Base-by-base conservation (phyloP, 2,329 filamentous ascomycete genomes). In the Cercospora zeina region DNA sequence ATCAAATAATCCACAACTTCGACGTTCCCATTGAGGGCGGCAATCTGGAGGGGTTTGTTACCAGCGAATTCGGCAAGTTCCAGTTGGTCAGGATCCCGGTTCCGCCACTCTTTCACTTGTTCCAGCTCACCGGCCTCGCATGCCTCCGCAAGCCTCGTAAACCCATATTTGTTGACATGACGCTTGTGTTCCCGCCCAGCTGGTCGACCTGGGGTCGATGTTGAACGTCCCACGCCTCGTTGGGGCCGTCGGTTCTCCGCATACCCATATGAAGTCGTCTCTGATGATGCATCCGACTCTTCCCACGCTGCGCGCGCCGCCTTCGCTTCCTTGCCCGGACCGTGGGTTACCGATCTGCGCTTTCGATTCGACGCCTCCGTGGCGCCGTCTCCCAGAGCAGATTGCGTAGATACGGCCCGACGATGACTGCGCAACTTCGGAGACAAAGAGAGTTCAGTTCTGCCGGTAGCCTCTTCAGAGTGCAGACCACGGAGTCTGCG, bases 21-120 rank as follows among this genome's bases (percentile, higher is more conserved):
- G 33, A 88, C 87, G 74, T 88, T 90, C 6, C 95, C 95, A 72
- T 95, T 89, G 62, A 99, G 82, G 33, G 93, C 87, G 34, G 95
- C 93, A 67, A 96, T 95, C 75, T 99, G 95, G 34, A 99, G 81
- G 24, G 95, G 95, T 0, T 93, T 96, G 71, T 97, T 97, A n/a
- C 91, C 91, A 13, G 95, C 95, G 73, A 96, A 96, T 73, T 99
- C 95, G 24, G 90, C 87, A 62, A 93, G 85, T 69, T 99, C 90
- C 58, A 97, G 77, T 75, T 97, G 92, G 65, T 96, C 90, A 0
- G 91, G 92, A 19, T 92, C 85, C 73, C 96, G 90, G 8, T 84
- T 81, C 33, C 92, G 83, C 65, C 90, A 85, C 69, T 85, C 83
- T 74, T 90, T 93, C 14, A 91, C 92, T 9, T 82, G 81, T 1